Percentiles rank a stretch among this genome's conserved stretches.
These are phyloP conservation scores for Escallonia rubra DNA, from an alignment of 129 eudicot species.

Conservation along the genomic window DNA sequence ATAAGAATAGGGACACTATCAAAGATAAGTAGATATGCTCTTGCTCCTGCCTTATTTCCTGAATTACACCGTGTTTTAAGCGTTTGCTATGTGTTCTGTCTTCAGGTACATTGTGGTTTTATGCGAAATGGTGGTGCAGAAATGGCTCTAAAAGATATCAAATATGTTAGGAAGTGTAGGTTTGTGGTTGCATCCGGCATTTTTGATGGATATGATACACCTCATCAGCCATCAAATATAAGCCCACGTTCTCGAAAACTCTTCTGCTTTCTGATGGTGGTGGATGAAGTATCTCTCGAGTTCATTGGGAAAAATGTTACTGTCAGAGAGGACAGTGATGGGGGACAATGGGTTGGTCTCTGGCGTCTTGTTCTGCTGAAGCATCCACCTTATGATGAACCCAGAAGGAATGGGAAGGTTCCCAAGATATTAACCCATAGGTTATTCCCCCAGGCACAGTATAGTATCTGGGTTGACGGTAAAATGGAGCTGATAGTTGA, in stretches of 20 bases:
- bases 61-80: background rate
- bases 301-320: constrained; percentile 70
- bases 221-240: constrained; percentile 91
- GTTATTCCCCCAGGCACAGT: constrained; percentile 82
- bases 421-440: constrained; percentile 92
- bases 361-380: constrained; percentile 85
- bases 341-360: constrained; percentile 86
- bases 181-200: constrained; percentile 96
- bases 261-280: constrained; percentile 95
- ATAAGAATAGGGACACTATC: too few species aligned
- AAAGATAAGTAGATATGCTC: too few species aligned
- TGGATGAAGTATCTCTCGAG: constrained; percentile 73
- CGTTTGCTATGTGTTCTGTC: background rate
- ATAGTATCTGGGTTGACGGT: constrained; percentile 98
- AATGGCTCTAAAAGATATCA: constrained; percentile 67
- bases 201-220: constrained; percentile 94
- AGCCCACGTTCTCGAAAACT: constrained; percentile 67
- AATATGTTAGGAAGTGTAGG: constrained; percentile 69
- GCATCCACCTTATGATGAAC: constrained; percentile 96
- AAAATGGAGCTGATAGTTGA: constrained; percentile 97
- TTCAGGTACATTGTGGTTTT: constrained; percentile 95
- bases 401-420: constrained; percentile 92
- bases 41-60: too few species aligned
- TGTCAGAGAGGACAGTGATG: constrained; percentile 51
- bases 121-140: constrained; percentile 80